Conservation (phyloP, 805 yeast species). For the Wickerhamiella occidentalis region DNA sequence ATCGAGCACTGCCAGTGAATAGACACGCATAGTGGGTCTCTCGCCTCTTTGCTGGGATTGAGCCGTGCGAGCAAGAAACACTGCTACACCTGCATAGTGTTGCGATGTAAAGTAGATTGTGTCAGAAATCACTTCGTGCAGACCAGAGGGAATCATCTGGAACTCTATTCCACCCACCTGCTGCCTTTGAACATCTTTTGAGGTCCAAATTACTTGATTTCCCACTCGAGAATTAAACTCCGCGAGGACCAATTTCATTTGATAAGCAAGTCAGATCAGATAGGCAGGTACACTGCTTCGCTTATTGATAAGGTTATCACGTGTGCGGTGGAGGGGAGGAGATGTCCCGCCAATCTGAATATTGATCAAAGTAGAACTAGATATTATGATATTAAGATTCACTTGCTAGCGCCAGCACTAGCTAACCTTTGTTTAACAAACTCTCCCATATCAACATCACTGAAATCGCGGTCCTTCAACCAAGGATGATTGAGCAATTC, state of each 20-base stretch:
- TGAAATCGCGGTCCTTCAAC: conserved; percentile 39
- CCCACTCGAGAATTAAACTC: conserved; percentile 44
- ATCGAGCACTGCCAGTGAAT: conserved; percentile 18
- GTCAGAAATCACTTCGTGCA: conserved; percentile 42
- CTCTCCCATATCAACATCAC: conserved; percentile 28
- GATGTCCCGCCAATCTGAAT: no score
- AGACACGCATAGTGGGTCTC: conserved; percentile 15
- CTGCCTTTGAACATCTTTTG: conserved; percentile 17
- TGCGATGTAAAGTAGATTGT: conserved; percentile 38
- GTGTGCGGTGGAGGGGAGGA: no score
- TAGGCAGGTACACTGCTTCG: background rate
- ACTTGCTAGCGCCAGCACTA: conserved; percentile 3
- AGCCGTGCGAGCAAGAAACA: conserved; percentile 8
- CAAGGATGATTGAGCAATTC: conserved; percentile 73
- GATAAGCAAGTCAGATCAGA: background rate
- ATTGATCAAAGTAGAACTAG: background rate
- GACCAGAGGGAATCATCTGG: conserved; percentile 57
- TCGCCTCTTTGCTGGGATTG: conserved; percentile 12
- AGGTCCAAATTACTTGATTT: conserved; percentile 37
- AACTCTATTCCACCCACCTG: conserved; percentile 41
- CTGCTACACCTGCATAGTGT: conserved; percentile 18
- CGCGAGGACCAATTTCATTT: conserved; percentile 32
- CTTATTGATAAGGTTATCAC: no score
- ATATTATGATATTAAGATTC: background rate
- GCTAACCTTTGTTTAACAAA: conserved; percentile 25